Conservation (phyloP, 1,284 basidiomycete species). For the Heterobasidion parviporum region DNA sequence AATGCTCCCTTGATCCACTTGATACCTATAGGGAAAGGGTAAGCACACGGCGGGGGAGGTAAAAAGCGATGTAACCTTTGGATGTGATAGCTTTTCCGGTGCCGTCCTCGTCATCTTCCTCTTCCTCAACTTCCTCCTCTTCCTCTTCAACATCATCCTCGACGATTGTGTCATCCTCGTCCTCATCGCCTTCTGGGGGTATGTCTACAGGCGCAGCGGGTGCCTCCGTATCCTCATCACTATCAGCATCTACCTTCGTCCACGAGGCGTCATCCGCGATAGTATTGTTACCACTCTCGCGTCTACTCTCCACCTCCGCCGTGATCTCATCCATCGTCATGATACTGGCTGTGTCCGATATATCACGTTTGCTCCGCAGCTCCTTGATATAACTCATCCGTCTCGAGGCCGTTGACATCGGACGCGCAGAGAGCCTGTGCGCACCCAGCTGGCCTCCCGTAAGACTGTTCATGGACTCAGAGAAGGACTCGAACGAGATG, state of each 20-base stretch:
- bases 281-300: constrained; percentile 33
- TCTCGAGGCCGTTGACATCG: constrained; percentile 47
- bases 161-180: constrained; percentile 33
- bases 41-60: constrained; percentile 14
- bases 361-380: constrained; percentile 71
- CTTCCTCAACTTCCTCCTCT: constrained; percentile 42
- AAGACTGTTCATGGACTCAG: constrained; percentile 63
- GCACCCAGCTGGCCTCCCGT: constrained; percentile 25
- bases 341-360: constrained; percentile 84
- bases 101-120: constrained; percentile 30
- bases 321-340: constrained; percentile 98
- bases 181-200: constrained; percentile 34
- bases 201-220: constrained; percentile 15
- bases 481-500: constrained; percentile 69
- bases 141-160: constrained; percentile 37
- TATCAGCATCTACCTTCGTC: constrained; percentile 50
- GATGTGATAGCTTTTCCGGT: constrained; percentile 54
- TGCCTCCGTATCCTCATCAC: constrained; percentile 31
- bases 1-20: constrained; percentile 99
- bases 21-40: constrained; percentile 27
- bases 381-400: constrained; percentile 76
- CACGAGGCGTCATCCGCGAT: constrained; percentile 40
- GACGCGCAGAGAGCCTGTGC: constrained; percentile 7
- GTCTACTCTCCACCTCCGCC: constrained; percentile 86
- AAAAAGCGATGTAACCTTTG: constrained; percentile 43